These are phyloP conservation scores for Botrytis deweyae DNA, from an alignment of 2,329 filamentous ascomycete genomes.

Conservation along the genomic window DNA sequence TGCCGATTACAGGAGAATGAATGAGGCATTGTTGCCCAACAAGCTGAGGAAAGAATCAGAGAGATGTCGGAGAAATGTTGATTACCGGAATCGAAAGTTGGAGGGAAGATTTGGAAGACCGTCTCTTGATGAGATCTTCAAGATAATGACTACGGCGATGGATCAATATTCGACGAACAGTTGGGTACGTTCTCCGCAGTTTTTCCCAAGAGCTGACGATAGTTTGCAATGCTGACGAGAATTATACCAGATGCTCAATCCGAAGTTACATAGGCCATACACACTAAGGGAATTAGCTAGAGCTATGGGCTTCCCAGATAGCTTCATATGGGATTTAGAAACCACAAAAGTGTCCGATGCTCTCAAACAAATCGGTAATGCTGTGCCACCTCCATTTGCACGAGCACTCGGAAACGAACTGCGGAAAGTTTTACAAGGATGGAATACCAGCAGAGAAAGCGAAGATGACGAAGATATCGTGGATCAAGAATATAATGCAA, in stretches of 20 bases:
- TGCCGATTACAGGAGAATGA: constrained; percentile 17
- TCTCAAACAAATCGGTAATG: constrained; percentile 8
- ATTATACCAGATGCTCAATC: constrained; percentile 16
- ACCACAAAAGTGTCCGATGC: too few species aligned
- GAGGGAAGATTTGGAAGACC: background rate
- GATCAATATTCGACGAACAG: background rate
- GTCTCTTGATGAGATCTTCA: background rate
- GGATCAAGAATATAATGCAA: too few species aligned
- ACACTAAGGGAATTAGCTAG: constrained; percentile 20
- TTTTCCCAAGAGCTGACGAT: background rate
- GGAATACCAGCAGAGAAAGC: too few species aligned
- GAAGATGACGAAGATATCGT: background rate
- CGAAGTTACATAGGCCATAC: too few species aligned
- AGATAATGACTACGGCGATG: background rate
- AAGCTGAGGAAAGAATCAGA: background rate
- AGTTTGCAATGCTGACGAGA: background rate
- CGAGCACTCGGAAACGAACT: constrained; percentile 8
- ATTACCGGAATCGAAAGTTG: background rate
- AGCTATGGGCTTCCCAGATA: constrained; percentile 27
- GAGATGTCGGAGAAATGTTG: background rate
- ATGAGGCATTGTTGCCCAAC: background rate
- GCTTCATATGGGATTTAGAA: constrained; percentile 22
- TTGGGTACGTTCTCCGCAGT: background rate
- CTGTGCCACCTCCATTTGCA: constrained; percentile 12
- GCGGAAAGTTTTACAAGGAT: background rate